Base-by-base conservation (phyloP, 139 green algal genomes). In the Chlamydomonas schloesseri region DNA sequence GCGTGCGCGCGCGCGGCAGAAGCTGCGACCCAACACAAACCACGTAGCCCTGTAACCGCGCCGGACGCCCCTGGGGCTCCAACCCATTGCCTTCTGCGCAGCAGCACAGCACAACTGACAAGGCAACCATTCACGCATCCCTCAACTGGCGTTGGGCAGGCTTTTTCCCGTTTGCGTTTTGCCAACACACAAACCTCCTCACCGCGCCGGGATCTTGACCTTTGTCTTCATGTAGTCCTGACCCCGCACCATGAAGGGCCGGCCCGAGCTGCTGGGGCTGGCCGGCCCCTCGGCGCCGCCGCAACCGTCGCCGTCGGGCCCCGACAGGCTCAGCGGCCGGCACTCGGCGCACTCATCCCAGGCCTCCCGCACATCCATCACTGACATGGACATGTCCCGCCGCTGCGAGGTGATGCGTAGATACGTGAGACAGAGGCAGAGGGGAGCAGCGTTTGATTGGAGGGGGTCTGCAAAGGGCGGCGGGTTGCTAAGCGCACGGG, bases 191-290 rank as follows among this genome's bases (percentile, higher is more conserved):
- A n/a, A n/a, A n/a, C n/a, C 55, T 60, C 55, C 18, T n/a, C 55
- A 60, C 55, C 55, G 14, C 18, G 91, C 93, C 46, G 76, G 65
- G 29, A 93, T 79, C 67, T 75, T 96, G 33, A 89, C 73, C 68
- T 90, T 94, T 29, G 83, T 94, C 34, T 85, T 81, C 83, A 96
- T 89, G 91, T 97, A 97, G 50, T 90, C 90, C 15, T 47, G 20
- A 26, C 94, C 88, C 23, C 94, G 94, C 34, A 97, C 87, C 88
- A 94, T 89, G 90, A 94, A 92, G 26, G 50, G 57, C 4, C 47
- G 78, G 13, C 64, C 64, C 18, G 62, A 74, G 76, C 28, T 73
- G 60, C 60, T 14, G 6, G 64, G n/a, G 28, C 0, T 46, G 29
- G 5, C 34, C 9, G 26, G 31, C 33, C n/a, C 33, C 14, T 17